Evolutionary conservation across 164 flowering plant genomes (phyloP), one percentile per base, ranked within the genome.

Genomic region (Stephania yunnanensis): DNA sequence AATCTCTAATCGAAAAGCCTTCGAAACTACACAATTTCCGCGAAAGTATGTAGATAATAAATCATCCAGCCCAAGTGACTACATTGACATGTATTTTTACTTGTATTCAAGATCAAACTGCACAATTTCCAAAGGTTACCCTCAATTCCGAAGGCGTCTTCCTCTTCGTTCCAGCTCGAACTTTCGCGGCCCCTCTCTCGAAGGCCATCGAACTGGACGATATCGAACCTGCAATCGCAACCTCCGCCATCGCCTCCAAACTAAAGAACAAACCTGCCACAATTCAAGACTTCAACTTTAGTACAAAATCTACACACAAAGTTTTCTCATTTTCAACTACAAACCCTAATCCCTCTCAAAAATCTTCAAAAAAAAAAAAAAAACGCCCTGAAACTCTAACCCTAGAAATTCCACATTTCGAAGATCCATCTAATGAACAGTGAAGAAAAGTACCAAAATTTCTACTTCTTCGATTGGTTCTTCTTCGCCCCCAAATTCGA

Each of bases 141-240:
- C 98, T 85, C 69, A 94, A 78, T 80, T 94, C 94, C 0, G 94
- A 90, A 2, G 98, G 98, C 2, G 98, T 94, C 84, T 94, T 94
- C 80, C 98, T 83, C 81, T 87, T 92, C 69, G 78, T 78, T 46
- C 72, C 71, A 17, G 82, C 79, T 44, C 69, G 82, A 48, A 82
- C 75, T 67, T 82, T 89, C 10, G 79, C 74, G 69, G 73, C 55
- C 17, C 73, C 74, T 74, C 76, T 46, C 20, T 76, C 77, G 31
- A 79, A 70, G 50, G 82, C 71, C 70, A 71, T 73, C 63, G 80
- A 69, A 45, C 70, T 79, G 42, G 84, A 68, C 45, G 82, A 2
- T 58, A 75, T 64, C 10, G 82, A 79, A 70, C 79, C 84, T 10
- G 77, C 75, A 75, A 82, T 74, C 69, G 82, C 84, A 67, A 82